These are phyloP conservation scores for Aspergillus eucalypticola DNA, from an alignment of 2,329 filamentous ascomycete genomes.

Conservation along the genomic window DNA sequence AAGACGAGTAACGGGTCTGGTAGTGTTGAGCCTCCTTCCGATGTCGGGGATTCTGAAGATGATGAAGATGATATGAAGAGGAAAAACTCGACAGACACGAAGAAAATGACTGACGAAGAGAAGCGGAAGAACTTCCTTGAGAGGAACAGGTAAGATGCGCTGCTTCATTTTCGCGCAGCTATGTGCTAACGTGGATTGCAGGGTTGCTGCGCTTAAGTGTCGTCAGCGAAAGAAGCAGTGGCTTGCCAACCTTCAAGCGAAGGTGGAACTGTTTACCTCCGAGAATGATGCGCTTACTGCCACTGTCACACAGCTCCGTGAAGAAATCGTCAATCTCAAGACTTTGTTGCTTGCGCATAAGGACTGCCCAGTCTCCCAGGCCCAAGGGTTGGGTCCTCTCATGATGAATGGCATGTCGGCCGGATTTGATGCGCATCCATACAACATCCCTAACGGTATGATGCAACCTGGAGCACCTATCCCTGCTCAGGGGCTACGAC, in stretches of 20 bases:
- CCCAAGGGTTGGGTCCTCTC: constrained; percentile 65
- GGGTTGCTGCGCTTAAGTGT: constrained; percentile 94
- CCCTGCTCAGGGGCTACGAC: constrained; percentile 39
- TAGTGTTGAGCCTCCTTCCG: constrained; percentile 41
- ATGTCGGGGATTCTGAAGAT: constrained; percentile 56
- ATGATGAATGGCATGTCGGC: constrained; percentile 44
- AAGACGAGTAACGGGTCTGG: constrained; percentile 58
- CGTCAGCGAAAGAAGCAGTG: constrained; percentile 98
- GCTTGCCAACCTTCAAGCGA: constrained; percentile 89
- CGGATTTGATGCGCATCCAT: constrained; percentile 45
- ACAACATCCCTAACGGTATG: constrained; percentile 45
- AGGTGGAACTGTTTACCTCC: constrained; percentile 87
- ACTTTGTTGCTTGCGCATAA: constrained; percentile 91
- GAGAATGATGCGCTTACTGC: constrained; percentile 87
- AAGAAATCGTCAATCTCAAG: constrained; percentile 94
- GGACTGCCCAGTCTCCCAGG: constrained; percentile 88
- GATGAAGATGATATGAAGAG: constrained; percentile 49
- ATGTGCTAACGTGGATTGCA: constrained; percentile 44
- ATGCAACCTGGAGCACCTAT: constrained; percentile 43
- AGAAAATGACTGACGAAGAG: constrained; percentile 98
- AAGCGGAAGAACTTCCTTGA: constrained; percentile 98
- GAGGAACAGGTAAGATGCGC: constrained; percentile 74
- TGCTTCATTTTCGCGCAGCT: not conserved
- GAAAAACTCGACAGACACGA: constrained; percentile 56
- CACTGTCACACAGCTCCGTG: constrained; percentile 80